Evolutionary conservation across 2,329 filamentous ascomycete genomes (phyloP), one percentile per base, ranked within the genome.

Genomic region (Byssothecium circinans): DNA sequence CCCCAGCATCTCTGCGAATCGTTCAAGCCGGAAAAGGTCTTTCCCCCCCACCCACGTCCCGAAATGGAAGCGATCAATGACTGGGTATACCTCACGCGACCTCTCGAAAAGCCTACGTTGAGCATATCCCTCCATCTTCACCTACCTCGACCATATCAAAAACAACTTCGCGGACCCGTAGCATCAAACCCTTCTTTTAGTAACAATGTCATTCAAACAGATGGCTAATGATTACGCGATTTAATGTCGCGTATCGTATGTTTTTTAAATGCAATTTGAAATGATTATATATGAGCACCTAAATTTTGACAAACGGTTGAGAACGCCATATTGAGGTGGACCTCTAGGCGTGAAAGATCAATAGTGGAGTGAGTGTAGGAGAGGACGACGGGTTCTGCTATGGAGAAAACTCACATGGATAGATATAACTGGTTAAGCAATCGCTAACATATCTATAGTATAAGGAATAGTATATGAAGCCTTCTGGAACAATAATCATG

Each of bases 241-340:
- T 63, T 59, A 87, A 91, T 47, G 57, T 69, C 2, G 74, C 76
- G 18, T 78, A 78, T 49, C 73, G 74, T 7, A 75, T 75, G 58
- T 72, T 84, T 60, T 85, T 85, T 73, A 85, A 84, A 70, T 91
- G 87, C 75, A 95, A 95, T 74, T 74, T 94, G 53, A 81, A 84
- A 89, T 94, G 73, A 90, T 95, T 64, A 80, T 89, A 41, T 86
- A 83, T 14, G 89, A 89, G 2, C 95, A 92, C 69, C 90, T 90
- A 27, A 77, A 78, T 41, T 74, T 95, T 50, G 88, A 95, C 75
- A 75, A 73, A 48, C 95, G 90, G 89, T 71, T 95, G 74, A 80
- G 88, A 47, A 80, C 83, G 62, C 74, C 95, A 57, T 96, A 95
- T 75, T 95, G 91, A 90, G 85, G 85, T 30, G 59, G n/a, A n/a